Evolutionary conservation across 495 filamentous ascomycete species (phyloP), one percentile per base, ranked within the genome.

Genomic region (Xylaria curta): DNA sequence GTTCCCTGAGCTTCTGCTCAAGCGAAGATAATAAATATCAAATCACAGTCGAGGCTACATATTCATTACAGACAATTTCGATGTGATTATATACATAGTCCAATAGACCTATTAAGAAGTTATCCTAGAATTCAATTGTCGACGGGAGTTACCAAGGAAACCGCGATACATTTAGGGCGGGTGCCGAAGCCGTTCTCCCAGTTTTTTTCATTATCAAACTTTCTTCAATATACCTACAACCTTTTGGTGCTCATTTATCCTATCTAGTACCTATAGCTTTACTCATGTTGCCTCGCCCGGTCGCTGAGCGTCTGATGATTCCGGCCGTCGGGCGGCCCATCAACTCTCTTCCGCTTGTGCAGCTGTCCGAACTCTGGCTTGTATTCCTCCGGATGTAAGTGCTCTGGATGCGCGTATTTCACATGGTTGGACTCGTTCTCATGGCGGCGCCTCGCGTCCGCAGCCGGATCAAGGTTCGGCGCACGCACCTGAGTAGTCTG

Each of bases 301-400:
- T 74, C 72, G 9, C 4, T 64, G 17, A 74, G 24, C 19, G 53
- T 4, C 64, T 65, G 42, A 17, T 74, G 72, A 66, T 74, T 28
- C 26, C 64, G 44, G 31, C 42, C 59, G 38, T 74, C 72, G 17
- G 72, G 72, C 46, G 64, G 62, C 8, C 36, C 31, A n/a, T 74
- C 72, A 3, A 74, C 72, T 33, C 72, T 47, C 63, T 74, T 74
- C 69, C 0, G 17, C 68, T 64, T 47, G 26, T 74, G 72, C 46
- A 64, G n/a, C 36, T 28, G 53, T 6, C 72, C 72, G 40, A 74
- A 74, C 62, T 36, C 46, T 17, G 72, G 63, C 64, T 71, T 71
- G 46, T 64, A 71, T 0, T 56, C 59, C 54, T 74, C 72, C 36
- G 72, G 72, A 13, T 71, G 17, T 49, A 42, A 10, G 24, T 71